Evolutionary conservation across 306 rosid genomes (phyloP).

Genomic region (Vicia villosa): DNA sequence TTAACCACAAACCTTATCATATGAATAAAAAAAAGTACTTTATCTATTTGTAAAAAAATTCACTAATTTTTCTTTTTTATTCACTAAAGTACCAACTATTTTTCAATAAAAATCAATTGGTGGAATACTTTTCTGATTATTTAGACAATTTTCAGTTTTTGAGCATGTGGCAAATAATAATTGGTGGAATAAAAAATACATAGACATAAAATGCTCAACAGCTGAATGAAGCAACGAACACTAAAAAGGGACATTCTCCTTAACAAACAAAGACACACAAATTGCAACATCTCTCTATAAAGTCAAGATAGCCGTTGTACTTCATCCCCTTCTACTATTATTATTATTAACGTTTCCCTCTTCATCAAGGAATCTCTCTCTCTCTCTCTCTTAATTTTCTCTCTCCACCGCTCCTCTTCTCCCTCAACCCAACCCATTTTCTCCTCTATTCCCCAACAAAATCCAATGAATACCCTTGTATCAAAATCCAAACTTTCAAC

Average conservation of each 20-base stretch:
- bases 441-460: too few species aligned
- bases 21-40: too few species aligned
- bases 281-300: neutral
- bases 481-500: conserved; percentile 26
- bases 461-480: conserved; percentile 34
- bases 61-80: too few species aligned
- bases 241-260: conserved; percentile 30
- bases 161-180: conserved; percentile 7
- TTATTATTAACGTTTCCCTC: conserved; percentile 31
- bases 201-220: neutral
- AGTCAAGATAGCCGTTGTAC: conserved; percentile 70
- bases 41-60: too few species aligned
- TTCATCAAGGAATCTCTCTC: conserved; percentile 43
- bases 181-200: conserved; percentile 21
- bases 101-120: too few species aligned
- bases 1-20: too few species aligned
- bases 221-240: conserved; percentile 26
- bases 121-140: too few species aligned
- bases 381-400: neutral
- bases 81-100: too few species aligned
- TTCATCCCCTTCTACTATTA: conserved; percentile 4
- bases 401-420: conserved; percentile 23
- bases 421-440: conserved; percentile 21
- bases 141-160: neutral
- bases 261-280: conserved; percentile 16